phyloP scores from a whole-genome alignment of 345 rosid genomes.

The Moricandia moricandioides region DNA sequence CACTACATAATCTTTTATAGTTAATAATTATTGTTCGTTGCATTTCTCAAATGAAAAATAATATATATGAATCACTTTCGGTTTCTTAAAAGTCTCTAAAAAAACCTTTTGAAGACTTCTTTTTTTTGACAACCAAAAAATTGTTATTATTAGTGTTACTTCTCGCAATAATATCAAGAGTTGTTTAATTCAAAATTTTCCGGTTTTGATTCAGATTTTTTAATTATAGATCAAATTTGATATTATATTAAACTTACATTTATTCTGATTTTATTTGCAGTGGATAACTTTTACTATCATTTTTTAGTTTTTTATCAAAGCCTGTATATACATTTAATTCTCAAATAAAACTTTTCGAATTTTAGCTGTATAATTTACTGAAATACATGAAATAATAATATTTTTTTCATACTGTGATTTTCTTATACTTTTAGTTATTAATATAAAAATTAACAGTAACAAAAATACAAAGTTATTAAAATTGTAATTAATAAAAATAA shows the following conservation, averaged over 20 bases:
- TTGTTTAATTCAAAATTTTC: neutral
- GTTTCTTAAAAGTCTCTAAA: neutral
- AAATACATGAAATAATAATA: neutral
- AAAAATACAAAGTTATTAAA: neutral
- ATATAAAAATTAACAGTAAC: neutral
- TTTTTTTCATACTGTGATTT: neutral
- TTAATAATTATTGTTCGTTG: too few relatives aligned
- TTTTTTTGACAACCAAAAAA: neutral
- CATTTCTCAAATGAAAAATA: neutral
- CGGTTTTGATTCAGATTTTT: neutral
- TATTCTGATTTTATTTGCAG: neutral
- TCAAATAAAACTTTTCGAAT: neutral
- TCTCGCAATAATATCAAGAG: neutral
- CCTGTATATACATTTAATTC: neutral
- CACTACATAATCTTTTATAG: too few relatives aligned
- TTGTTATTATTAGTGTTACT: neutral
- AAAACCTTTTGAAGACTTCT: too few relatives aligned
- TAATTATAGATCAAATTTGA: neutral
- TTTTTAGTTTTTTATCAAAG: neutral
- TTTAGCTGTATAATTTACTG: neutral
- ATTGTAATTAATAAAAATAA: neutral
- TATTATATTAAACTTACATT: neutral
- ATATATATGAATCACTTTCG: neutral
- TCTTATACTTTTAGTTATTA: neutral
- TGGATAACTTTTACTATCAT: neutral